Evolutionary conservation across 202 grass and related monocot species (phyloP), one percentile per base, ranked within the genome.

Genomic region (Tripidium arundinaceum): DNA sequence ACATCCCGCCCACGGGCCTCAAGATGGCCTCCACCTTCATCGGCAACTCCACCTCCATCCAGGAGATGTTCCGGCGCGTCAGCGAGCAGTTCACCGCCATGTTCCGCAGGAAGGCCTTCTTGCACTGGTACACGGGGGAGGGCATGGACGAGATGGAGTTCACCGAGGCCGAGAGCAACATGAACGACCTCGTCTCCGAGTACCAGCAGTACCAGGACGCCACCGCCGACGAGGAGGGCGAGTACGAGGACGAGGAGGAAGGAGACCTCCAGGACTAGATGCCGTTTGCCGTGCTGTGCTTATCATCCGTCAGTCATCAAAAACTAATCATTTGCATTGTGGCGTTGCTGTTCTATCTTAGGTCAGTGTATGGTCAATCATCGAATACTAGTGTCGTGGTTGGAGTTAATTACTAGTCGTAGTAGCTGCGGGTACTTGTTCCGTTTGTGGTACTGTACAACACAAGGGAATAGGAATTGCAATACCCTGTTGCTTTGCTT

Each of bases 81-180:
- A 94, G 89, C 1, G 91, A 92, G 83, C 90, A 93, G 79, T 97
- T 93, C 72, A 97, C 88, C 0, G 94, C 90, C 28, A 93, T 97
- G 90, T 93, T 97, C 77, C 87, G 90, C 88, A 83, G 93, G 73
- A 97, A 97, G 86, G 88, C 93, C 49, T 97, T 97, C 83, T 88
- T 97, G 77, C 93, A 97, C 27, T 97, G 93, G 93, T 91, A 93
- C 81, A 91, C 90, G 0, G 90, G 90, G 0, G 93, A 93, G 61
- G 93, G 90, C 25, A 97, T 97, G 89, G 90, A 91, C 47, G 89
- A 91, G 74, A 91, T 91, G 89, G 89, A 91, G 79, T 91, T 91
- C 47, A 88, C 89, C 0, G 86, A 91, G 82, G 86, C 89, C 0
- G 89, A 91, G 49, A 88, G 86, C 58, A 91, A 91, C 85, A 91